Conservation (phyloP, 768 basidiomycete species). For the Pulveroboletus sp. region DNA sequence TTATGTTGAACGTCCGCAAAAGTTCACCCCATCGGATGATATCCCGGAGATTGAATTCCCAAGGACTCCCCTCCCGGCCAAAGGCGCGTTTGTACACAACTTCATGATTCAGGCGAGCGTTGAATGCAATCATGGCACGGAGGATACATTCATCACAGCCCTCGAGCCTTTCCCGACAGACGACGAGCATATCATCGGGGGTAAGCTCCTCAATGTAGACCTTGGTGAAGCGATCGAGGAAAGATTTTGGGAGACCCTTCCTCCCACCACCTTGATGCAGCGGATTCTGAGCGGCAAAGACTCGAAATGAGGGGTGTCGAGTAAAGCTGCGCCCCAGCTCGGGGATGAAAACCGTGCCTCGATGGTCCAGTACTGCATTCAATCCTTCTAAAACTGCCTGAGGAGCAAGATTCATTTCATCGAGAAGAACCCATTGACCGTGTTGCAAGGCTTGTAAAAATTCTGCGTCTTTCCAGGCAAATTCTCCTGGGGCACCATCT, state of each 20-base stretch:
- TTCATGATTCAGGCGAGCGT: conserved; percentile 61
- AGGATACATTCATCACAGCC: conserved; percentile 49
- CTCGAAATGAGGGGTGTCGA: conserved; percentile 89
- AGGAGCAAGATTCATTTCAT: conserved; percentile 98
- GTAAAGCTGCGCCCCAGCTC: conserved; percentile 87
- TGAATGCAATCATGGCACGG: conserved; percentile 78
- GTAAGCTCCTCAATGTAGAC: conserved; percentile 89
- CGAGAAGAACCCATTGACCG: conserved; percentile 97
- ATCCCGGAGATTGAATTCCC: conserved; percentile 98
- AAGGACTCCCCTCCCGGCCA: conserved; percentile 79
- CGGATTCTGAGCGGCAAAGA: conserved; percentile 98
- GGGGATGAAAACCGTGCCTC: conserved; percentile 91
- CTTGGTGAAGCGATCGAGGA: conserved; percentile 97
- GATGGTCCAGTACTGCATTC: conserved; percentile 93
- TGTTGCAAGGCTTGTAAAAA: conserved; percentile 89
- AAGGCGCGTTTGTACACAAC: conserved; percentile 61
- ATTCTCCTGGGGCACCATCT: conserved; percentile 85
- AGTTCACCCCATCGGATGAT: conserved; percentile 83
- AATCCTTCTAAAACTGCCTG: conserved; percentile 96
- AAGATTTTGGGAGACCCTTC: conserved; percentile 96
- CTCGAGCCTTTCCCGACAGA: conserved; percentile 74
- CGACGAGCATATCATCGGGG: conserved; percentile 66
- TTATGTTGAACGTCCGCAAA: conserved; percentile 30
- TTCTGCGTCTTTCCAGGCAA: conserved; percentile 96
- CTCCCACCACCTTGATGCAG: conserved; percentile 93